A percentile compares a stretch with the other conserved stretches of the same genome.
These are phyloP conservation scores for Volvariella surrecta DNA, from an alignment of 1,284 basidiomycete genomes.

Conservation along the genomic window DNA sequence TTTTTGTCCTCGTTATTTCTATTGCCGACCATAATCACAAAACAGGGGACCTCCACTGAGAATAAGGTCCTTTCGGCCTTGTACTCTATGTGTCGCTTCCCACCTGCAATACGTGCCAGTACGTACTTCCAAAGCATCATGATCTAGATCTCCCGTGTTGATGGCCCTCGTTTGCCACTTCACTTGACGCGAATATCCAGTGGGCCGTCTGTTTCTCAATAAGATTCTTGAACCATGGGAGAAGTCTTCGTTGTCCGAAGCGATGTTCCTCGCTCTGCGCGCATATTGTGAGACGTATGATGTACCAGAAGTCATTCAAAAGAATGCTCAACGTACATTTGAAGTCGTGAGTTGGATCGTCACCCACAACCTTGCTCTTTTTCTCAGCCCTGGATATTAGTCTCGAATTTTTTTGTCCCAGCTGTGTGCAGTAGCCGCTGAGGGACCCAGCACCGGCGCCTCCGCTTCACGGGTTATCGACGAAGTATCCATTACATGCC, in stretches of 20 bases:
- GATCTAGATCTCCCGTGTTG: not conserved
- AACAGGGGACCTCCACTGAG: constrained; percentile 12
- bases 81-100: constrained; percentile 15
- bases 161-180: not conserved
- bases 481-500: too few species aligned
- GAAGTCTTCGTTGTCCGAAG: constrained; percentile 16
- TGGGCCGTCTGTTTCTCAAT: constrained; percentile 16
- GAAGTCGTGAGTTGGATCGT: not conserved
- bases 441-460: too few species aligned
- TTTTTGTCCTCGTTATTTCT: constrained; percentile 18
- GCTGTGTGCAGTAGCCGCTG: too few species aligned
- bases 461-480: too few species aligned
- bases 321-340: not conserved
- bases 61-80: constrained; percentile 14
- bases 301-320: not conserved
- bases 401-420: too few species aligned
- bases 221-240: constrained; percentile 13
- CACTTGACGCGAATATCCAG: constrained; percentile 8
- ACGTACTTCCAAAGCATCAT: constrained; percentile 6
- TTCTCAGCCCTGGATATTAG: too few species aligned
- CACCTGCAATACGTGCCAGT: constrained; percentile 18
- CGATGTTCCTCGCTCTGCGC: constrained; percentile 13
- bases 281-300: constrained; percentile 9
- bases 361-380: too few species aligned
- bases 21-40: constrained; percentile 12